phyloP scores from a whole-genome alignment of 345 rosid genomes.

The Laguncularia racemosa region DNA sequence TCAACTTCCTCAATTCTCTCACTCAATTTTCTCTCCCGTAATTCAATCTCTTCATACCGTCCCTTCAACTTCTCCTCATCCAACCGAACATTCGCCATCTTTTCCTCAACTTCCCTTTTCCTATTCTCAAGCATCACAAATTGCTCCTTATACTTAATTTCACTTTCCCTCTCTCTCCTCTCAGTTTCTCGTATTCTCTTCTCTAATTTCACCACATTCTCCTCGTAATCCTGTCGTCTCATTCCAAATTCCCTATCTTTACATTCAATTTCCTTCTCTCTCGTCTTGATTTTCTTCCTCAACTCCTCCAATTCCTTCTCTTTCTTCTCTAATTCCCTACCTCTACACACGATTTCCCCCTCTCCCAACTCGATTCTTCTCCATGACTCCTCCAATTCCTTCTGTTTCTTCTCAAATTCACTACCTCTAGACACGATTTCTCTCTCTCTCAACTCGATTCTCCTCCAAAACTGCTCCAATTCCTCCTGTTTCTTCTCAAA shows the following conservation, averaged over 20 bases:
- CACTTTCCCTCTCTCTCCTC: background rate
- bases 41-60: slow-evolving; percentile 10
- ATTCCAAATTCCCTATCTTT: too few species aligned
- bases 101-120: too few species aligned
- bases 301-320: too few species aligned
- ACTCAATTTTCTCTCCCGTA: slow-evolving; percentile 12
- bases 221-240: background rate
- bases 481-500: background rate
- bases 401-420: slow-evolving; percentile 7
- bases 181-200: too few species aligned
- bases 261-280: too few species aligned
- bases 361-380: slow-evolving; percentile 7
- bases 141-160: background rate
- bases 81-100: too few species aligned
- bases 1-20: slow-evolving; percentile 9
- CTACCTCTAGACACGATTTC: background rate
- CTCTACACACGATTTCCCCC: slow-evolving; percentile 12
- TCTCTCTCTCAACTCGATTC: background rate
- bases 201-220: too few species aligned
- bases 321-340: too few species aligned
- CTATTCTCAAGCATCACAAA: too few species aligned
- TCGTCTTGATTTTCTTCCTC: too few species aligned
- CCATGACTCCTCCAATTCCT: slow-evolving; percentile 5
- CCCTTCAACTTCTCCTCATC: background rate
- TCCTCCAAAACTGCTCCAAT: background rate